Evolutionary conservation across 1,139 yeast genomes (phyloP).

Genomic region (Arxiozyma heterogenica): DNA sequence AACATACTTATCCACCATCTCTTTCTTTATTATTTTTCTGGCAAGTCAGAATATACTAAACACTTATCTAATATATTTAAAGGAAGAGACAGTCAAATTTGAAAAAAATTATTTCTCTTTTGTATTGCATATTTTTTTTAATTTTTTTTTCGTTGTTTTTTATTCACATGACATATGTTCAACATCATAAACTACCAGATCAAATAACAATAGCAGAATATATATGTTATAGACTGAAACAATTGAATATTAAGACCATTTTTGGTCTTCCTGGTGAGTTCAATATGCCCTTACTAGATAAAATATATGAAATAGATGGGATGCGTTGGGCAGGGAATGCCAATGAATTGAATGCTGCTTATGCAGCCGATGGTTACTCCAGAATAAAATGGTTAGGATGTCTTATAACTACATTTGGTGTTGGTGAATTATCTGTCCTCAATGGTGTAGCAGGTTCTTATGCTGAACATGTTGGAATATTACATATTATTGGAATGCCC

Average conservation of each 20-base stretch:
- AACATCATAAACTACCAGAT: slow-evolving; percentile 11
- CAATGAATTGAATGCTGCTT: slow-evolving; percentile 54
- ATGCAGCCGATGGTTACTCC: slow-evolving; percentile 49
- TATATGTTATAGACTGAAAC: slow-evolving; percentile 47
- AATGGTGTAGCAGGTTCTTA: slow-evolving; percentile 53
- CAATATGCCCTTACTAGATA: slow-evolving; percentile 48
- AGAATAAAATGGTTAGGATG: slow-evolving; percentile 49
- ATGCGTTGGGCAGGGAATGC: slow-evolving; percentile 58
- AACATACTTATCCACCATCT: too few relatives aligned
- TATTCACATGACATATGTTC: slow-evolving; percentile 11
- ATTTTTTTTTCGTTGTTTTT: neutral
- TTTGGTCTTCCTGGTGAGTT: slow-evolving; percentile 64
- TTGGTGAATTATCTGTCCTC: slow-evolving; percentile 53
- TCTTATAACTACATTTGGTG: slow-evolving; percentile 56
- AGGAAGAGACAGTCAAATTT: neutral
- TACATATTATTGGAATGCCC: slow-evolving; percentile 52
- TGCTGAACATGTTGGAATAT: slow-evolving; percentile 51
- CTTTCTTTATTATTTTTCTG: neutral
- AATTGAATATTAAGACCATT: slow-evolving; percentile 44
- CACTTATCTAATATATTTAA: neutral
- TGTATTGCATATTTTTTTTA: neutral
- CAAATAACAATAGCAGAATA: slow-evolving; percentile 43
- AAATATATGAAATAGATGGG: slow-evolving; percentile 43
- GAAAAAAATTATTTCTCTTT: neutral
- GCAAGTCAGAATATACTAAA: too few relatives aligned